Evolutionary conservation across 805 yeast genomes (phyloP).

Genomic region (Starmerella ratchasimensis): DNA sequence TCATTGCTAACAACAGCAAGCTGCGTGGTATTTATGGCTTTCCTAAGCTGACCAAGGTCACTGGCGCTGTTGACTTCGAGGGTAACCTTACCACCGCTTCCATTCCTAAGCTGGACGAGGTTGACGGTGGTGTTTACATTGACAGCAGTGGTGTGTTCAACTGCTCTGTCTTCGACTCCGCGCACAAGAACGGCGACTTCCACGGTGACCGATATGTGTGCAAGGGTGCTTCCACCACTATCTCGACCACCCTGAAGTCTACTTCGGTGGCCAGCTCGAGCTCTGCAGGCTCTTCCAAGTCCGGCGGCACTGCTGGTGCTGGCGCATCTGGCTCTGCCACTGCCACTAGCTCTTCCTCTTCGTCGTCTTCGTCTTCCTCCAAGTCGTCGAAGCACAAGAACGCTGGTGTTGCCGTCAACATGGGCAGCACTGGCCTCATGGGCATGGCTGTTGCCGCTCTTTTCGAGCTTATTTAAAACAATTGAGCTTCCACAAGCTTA

Average conservation of each 20-base stretch:
- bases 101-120: constrained; percentile 57
- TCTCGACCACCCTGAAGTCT: constrained; percentile 17
- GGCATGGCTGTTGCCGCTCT: constrained; percentile 15
- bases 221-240: constrained; percentile 26
- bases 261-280: constrained; percentile 12
- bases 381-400: constrained; percentile 11
- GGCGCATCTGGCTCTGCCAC: constrained; percentile 4
- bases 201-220: constrained; percentile 71
- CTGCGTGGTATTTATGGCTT: constrained; percentile 58
- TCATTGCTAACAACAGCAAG: constrained; percentile 68
- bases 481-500: background rate
- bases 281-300: constrained; percentile 7
- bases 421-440: constrained; percentile 15
- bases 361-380: constrained; percentile 6
- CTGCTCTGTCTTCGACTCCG: constrained; percentile 60
- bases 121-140: constrained; percentile 83
- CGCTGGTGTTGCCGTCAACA: constrained; percentile 13
- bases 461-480: constrained; percentile 13
- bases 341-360: constrained; percentile 4
- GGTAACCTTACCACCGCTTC: constrained; percentile 77
- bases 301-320: constrained; percentile 8
- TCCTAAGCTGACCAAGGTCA: constrained; percentile 55
- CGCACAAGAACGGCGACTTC: constrained; percentile 67
- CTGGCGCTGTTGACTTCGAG: constrained; percentile 72
- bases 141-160: constrained; percentile 54